Percentiles rank a stretch among this genome's conserved stretches.
phyloP scores from a whole-genome alignment of 2,329 filamentous ascomycete genomes.

The Trichoderma citrinoviride region DNA sequence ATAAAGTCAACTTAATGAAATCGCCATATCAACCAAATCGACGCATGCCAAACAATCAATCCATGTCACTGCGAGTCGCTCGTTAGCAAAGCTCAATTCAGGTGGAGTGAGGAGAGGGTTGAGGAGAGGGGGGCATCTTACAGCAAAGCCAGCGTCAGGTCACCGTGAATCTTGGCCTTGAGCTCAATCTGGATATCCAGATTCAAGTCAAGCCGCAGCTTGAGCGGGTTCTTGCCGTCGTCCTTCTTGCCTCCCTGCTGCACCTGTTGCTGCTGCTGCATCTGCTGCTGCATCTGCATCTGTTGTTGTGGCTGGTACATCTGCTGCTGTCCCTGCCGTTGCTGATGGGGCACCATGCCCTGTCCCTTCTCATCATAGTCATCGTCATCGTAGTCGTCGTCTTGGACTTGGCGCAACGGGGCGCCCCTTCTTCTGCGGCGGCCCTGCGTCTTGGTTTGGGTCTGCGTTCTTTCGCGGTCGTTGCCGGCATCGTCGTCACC shows the following conservation, averaged over 20 bases:
- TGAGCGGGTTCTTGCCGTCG: slow-evolving; percentile 57
- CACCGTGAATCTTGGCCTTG: slow-evolving; percentile 76
- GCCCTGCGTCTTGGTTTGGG: slow-evolving; percentile 6
- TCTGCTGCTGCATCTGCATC: slow-evolving; percentile 24
- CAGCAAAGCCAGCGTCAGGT: slow-evolving; percentile 70
- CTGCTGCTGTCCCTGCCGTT: slow-evolving; percentile 27
- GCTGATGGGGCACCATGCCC: slow-evolving; percentile 31
- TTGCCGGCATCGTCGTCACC: no score
- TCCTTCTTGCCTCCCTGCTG: slow-evolving; percentile 28
- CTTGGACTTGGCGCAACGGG: slow-evolving; percentile 7
- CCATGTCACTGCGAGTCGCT: slow-evolving; percentile 15
- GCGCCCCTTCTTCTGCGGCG: slow-evolving; percentile 25
- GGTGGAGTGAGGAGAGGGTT: background rate
- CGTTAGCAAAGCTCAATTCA: background rate
- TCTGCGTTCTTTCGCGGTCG: background rate
- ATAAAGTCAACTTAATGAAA: background rate
- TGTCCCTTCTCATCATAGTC: slow-evolving; percentile 24
- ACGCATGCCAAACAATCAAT: slow-evolving; percentile 13
- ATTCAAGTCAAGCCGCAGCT: slow-evolving; percentile 67
- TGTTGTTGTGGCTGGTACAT: slow-evolving; percentile 22
- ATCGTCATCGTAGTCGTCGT: slow-evolving; percentile 23
- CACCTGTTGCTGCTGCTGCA: slow-evolving; percentile 27
- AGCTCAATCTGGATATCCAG: slow-evolving; percentile 76
- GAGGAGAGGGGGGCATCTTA: slow-evolving; percentile 37
- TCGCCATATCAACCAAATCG: background rate